Evolutionary conservation across 2,329 filamentous ascomycete species (phyloP).

Genomic region (Epichloe gansuensis): DNA sequence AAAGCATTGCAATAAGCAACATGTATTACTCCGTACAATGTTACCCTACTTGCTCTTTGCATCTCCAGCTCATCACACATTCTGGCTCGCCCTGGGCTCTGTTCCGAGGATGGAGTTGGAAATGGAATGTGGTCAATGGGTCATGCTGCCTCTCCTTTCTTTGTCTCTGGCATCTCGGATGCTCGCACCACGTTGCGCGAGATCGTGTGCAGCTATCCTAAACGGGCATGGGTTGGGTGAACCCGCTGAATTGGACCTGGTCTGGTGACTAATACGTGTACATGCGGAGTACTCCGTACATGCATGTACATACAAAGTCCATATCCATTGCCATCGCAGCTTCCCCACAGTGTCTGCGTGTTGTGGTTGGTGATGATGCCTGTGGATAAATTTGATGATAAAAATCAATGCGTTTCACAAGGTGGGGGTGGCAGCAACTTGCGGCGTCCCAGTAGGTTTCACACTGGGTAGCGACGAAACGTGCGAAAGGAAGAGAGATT

Average conservation of each 20-base stretch:
- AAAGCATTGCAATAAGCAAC: too few relatives aligned
- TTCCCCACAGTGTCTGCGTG: not conserved
- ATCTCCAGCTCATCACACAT: too few relatives aligned
- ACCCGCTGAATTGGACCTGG: not conserved
- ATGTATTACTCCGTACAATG: too few relatives aligned
- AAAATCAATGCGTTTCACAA: constrained; percentile 1
- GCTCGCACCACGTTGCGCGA: not conserved
- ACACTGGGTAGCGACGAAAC: not conserved
- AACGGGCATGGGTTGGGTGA: not conserved
- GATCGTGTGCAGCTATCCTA: not conserved
- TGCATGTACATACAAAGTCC: not conserved
- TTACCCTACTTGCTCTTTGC: too few relatives aligned
- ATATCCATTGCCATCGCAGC: not conserved
- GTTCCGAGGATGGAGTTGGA: too few relatives aligned
- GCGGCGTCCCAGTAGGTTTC: not conserved
- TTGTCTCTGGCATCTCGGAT: too few relatives aligned
- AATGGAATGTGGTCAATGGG: too few relatives aligned
- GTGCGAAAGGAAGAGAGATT: not conserved
- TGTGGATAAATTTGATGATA: not conserved
- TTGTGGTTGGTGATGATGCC: not conserved
- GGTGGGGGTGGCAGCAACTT: not conserved
- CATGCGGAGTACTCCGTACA: too few relatives aligned
- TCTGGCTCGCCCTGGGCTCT: too few relatives aligned
- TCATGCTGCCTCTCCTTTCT: too few relatives aligned
- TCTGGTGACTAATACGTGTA: not conserved